Evolutionary conservation across 2,329 filamentous ascomycete species (phyloP).

Genomic region (Sphaceloma murrayae): DNA sequence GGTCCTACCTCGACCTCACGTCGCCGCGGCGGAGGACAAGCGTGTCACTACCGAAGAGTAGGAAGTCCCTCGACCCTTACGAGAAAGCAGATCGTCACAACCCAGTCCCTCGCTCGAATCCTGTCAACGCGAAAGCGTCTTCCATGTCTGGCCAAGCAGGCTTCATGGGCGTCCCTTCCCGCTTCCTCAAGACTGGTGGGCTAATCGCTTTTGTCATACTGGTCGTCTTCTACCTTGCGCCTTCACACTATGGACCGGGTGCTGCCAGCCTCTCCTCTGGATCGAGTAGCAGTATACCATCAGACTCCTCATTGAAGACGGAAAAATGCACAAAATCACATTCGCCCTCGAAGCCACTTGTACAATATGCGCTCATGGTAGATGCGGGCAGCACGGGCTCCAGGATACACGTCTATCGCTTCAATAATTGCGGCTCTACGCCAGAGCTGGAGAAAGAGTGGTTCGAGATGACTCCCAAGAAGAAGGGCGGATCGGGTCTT

Average conservation of each 20-base stretch:
- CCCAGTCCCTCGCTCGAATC: constrained; percentile 18
- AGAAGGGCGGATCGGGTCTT: constrained; percentile 65
- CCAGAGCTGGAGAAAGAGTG: constrained; percentile 87
- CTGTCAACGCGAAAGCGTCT: constrained; percentile 18
- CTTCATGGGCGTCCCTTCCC: constrained; percentile 51
- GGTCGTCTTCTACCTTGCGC: constrained; percentile 48
- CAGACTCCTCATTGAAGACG: constrained; percentile 54
- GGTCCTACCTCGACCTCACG: constrained; percentile 44
- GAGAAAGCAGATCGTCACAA: constrained; percentile 39
- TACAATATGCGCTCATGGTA: constrained; percentile 98
- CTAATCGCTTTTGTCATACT: constrained; percentile 50
- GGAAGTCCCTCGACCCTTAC: constrained; percentile 33
- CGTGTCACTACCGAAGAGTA: constrained; percentile 37
- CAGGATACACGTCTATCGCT: constrained; percentile 95
- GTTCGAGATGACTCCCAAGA: constrained; percentile 89
- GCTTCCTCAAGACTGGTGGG: constrained; percentile 53
- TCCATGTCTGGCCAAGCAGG: constrained; percentile 36
- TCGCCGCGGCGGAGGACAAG: constrained; percentile 44
- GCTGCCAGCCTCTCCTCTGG: constrained; percentile 25
- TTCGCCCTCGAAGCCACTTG: constrained; percentile 81
- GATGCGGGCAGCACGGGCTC: constrained; percentile 97
- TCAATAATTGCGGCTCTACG: constrained; percentile 96
- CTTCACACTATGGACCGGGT: constrained; percentile 22
- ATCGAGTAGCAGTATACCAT: constrained; percentile 27
- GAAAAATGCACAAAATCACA: constrained; percentile 72